Evolutionary conservation across 305 asterid species (phyloP), one percentile per base, ranked within the genome.

Genomic region (Ajuga reptans): DNA sequence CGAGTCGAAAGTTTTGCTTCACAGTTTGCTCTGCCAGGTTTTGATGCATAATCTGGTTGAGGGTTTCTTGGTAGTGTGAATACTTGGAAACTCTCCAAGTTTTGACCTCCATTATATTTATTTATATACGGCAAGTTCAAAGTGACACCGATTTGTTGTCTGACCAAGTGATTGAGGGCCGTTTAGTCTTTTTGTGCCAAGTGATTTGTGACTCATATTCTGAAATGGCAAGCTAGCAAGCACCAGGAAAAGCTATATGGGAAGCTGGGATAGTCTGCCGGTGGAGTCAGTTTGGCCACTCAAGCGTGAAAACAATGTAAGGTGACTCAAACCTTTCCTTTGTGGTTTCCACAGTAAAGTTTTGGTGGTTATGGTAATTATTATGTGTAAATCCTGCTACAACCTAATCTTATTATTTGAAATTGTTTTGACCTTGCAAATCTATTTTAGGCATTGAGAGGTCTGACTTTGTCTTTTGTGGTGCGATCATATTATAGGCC

Each of bases 11-110:
- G 73, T 64, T 90, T 88, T 66, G 93, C 90, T 37, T 72, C 95
- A 7, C 87, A 83, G 61, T 90, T 85, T 75, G 94, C 85, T 1
- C 81, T 90, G 89, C 96, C 97, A 4, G 97, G 94, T 29, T 83
- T 82, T 46, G 90, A 86, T 57, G 66, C 61, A 46, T 84, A 46
- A 76, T 45, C 2, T 72, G 68, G 21, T 24, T 2, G 49, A 15
- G 70, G 5, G 7, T 29, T 21, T 37, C 49, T 9, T 21, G 56
- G 18, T 12, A 3, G 36, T 3, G 36, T 31, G 1, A 31, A 31
- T 31, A 31, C 6, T 3, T 31, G 4, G 36, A 31, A n/a, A 3
- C 36, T 3, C 36, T 0, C 36, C 36, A 31, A 21, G 36, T 31
- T 18, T 24, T 58, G 62, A 36, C 34, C 42, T 41, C 66, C 29